Evolutionary conservation across 768 basidiomycete species (phyloP).

Genomic region (Pleurotus salmoneostramineus): DNA sequence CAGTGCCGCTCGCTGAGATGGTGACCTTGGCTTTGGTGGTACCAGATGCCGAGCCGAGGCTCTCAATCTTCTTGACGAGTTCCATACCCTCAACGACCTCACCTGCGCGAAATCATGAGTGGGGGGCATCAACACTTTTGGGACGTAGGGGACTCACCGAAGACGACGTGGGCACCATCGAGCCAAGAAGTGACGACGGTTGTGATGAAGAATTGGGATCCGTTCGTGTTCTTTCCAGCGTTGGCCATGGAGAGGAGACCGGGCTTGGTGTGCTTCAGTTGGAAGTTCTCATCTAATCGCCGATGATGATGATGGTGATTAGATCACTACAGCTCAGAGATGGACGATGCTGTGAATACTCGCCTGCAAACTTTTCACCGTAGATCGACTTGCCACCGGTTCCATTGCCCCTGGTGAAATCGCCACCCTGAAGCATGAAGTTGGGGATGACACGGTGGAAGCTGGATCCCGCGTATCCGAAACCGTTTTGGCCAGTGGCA

Average conservation of each 20-base stretch:
- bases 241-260: slow-evolving; percentile 80
- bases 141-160: slow-evolving; percentile 42
- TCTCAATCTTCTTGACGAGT: slow-evolving; percentile 42
- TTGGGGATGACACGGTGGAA: slow-evolving; percentile 77
- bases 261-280: slow-evolving; percentile 66
- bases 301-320: not conserved
- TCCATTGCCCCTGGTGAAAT: slow-evolving; percentile 73
- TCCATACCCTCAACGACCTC: slow-evolving; percentile 69
- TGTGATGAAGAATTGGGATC: slow-evolving; percentile 87
- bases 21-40: slow-evolving; percentile 38
- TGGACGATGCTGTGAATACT: slow-evolving; percentile 14
- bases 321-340: no score
- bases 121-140: not conserved
- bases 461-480: slow-evolving; percentile 63
- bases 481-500: slow-evolving; percentile 60
- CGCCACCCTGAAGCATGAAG: slow-evolving; percentile 88
- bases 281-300: slow-evolving; percentile 77
- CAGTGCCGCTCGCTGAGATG: slow-evolving; percentile 31
- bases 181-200: slow-evolving; percentile 77
- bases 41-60: slow-evolving; percentile 32
- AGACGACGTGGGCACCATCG: slow-evolving; percentile 83
- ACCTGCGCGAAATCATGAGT: slow-evolving; percentile 25
- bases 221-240: slow-evolving; percentile 79
- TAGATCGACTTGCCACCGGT: slow-evolving; percentile 88
- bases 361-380: slow-evolving; percentile 73